Evolutionary conservation across 2,329 filamentous ascomycete species (phyloP), one percentile per base, ranked within the genome.

Genomic region (Colletotrichum orchidophilum): DNA sequence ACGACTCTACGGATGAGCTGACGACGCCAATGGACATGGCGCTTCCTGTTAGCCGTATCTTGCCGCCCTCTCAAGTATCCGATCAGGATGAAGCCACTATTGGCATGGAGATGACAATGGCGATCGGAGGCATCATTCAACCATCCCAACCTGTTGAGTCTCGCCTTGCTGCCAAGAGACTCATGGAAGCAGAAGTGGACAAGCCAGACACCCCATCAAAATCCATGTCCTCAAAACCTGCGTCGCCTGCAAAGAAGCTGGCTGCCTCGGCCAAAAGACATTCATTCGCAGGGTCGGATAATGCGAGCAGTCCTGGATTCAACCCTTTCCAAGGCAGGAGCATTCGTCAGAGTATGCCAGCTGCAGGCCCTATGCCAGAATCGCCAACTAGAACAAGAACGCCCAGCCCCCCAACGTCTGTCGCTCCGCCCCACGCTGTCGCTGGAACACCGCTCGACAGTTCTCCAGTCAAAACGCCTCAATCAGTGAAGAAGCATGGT

Each of bases 101-200:
- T 78, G 89, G 86, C 1, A 93, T 93, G 91, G 91, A 93, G 55
- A 89, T 93, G 78, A 93, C 91, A 2, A 85, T 85, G 55, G 88
- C 87, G 6, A 83, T 93, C 57, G 91, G 92, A 11, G 85, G 86
- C 9, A 93, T 94, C 61, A 82, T 93, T 77, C 78, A 83, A 79
- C 73, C 73, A 11, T 74, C 80, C 26, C 77, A 78, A 52, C 75
- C 81, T 27, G 77, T 78, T 24, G 82, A 82, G 59, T 80, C 82
- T 42, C 85, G 85, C 49, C 78, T 80, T 9, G 81, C 86, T 66
- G 88, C 86, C 9, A 91, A 88, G 77, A 84, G 84, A 57, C 78
- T 88, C 13, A 89, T 91, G 87, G 88, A 91, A 74, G 81, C 87
- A 73, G 90, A 91, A 75, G 85, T 82, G 15, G 83, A 88, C 73